phyloP scores from a whole-genome alignment of 2,329 filamentous ascomycete species.

The Fusarium sp. region DNA sequence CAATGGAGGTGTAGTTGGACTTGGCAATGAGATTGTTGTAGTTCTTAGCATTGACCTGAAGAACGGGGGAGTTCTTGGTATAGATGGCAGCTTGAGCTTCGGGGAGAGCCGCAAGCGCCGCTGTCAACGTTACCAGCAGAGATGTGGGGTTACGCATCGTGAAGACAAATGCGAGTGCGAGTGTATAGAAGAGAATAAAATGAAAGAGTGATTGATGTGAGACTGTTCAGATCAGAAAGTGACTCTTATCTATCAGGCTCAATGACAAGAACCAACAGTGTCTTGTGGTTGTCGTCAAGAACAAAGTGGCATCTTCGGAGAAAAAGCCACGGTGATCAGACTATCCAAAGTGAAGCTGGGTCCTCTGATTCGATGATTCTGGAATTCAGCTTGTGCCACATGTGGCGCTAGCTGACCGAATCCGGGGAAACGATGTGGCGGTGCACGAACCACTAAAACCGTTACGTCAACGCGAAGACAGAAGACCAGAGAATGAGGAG shows the following conservation, averaged over 20 bases:
- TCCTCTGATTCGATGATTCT: conserved; percentile 24
- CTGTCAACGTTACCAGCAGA: conserved; percentile 58
- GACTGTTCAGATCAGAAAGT: background rate
- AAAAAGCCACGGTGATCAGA: conserved; percentile 49
- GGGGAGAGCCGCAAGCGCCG: conserved; percentile 73
- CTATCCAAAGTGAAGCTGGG: conserved; percentile 32
- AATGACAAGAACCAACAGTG: conserved; percentile 15
- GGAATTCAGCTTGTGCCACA: conserved; percentile 41
- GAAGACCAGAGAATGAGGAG: conserved; percentile 19
- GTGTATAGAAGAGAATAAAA: background rate
- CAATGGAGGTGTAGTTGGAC: conserved; percentile 86
- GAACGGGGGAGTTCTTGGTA: conserved; percentile 84
- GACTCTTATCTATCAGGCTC: conserved; percentile 13
- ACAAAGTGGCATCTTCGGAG: conserved; percentile 46
- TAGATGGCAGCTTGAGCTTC: conserved; percentile 80
- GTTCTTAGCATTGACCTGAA: conserved; percentile 81
- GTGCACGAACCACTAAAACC: conserved; percentile 1
- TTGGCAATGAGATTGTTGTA: conserved; percentile 86
- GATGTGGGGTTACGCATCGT: conserved; percentile 66
- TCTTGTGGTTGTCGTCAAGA: conserved; percentile 25
- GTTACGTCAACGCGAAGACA: conserved; percentile 33
- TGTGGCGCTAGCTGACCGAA: conserved; percentile 35
- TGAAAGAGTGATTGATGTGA: background rate
- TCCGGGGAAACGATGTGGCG: conserved; percentile 35
- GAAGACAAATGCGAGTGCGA: conserved; percentile 8